Evolutionary conservation across 2,329 filamentous ascomycete species (phyloP).

Genomic region (Ramichloridium luteum): DNA sequence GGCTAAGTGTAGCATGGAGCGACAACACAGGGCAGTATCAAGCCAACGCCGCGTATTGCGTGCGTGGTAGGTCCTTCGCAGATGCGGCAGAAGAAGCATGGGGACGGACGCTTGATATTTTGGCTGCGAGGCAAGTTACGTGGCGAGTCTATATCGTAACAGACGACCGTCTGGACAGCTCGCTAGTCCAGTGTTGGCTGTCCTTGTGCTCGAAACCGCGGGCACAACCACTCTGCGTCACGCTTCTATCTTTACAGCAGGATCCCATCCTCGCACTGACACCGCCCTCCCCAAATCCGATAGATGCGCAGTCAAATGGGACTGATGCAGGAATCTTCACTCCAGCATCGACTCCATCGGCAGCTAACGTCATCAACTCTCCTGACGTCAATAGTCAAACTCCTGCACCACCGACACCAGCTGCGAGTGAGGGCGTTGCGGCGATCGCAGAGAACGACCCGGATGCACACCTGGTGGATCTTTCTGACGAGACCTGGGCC

Average conservation of each 20-base stretch:
- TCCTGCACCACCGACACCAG: constrained; percentile 30
- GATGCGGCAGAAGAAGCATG: constrained; percentile 66
- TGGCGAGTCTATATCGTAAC: constrained; percentile 63
- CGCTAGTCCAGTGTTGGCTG: constrained; percentile 16
- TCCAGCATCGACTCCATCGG: constrained; percentile 52
- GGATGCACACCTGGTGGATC: constrained; percentile 59
- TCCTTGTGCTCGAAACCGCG: constrained; percentile 21
- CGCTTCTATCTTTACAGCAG: constrained; percentile 13
- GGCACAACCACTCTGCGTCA: constrained; percentile 26
- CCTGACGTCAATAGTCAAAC: constrained; percentile 17
- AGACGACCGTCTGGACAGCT: constrained; percentile 8
- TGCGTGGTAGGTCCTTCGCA: constrained; percentile 48
- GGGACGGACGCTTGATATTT: constrained; percentile 59
- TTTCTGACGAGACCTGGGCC: constrained; percentile 65
- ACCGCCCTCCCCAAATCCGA: constrained; percentile 5
- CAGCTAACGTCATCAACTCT: constrained; percentile 17
- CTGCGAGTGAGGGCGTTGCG: constrained; percentile 33
- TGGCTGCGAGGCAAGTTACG: constrained; percentile 56
- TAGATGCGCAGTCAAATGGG: constrained; percentile 3
- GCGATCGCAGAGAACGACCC: constrained; percentile 39
- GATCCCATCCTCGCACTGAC: constrained; percentile 13
- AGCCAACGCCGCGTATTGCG: constrained; percentile 59
- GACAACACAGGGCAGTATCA: constrained; percentile 65
- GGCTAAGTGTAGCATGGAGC: constrained; percentile 71
- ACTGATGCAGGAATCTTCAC: constrained; percentile 36